phyloP scores from a whole-genome alignment of 1,284 basidiomycete genomes.

The Ustilago curta region DNA sequence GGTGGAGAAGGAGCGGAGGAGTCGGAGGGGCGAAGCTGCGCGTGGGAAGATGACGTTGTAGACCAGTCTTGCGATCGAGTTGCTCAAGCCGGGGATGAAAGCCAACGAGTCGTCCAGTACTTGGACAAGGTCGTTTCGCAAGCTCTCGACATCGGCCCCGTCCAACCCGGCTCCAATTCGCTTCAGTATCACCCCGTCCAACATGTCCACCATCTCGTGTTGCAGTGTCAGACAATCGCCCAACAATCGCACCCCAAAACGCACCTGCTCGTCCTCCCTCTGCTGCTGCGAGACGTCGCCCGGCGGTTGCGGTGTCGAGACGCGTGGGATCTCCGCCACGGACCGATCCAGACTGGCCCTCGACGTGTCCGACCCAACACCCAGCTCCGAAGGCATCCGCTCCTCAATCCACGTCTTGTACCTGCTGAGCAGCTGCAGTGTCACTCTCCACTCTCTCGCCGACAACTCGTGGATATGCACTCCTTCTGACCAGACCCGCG shows the following conservation, averaged over 20 bases:
- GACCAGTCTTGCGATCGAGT: constrained; percentile 12
- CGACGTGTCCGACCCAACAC: neutral
- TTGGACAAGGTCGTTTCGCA: constrained; percentile 14
- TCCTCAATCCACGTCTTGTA: constrained; percentile 62
- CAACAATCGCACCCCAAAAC: constrained; percentile 1
- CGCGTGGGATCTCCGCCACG: constrained; percentile 25
- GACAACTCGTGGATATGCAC: constrained; percentile 56
- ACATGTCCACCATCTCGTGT: neutral
- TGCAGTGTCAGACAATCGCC: constrained; percentile 16
- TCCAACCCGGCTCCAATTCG: constrained; percentile 1
- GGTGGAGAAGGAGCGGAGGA: constrained; percentile 86
- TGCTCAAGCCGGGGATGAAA: constrained; percentile 24
- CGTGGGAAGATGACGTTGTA: constrained; percentile 78
- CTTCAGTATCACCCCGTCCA: constrained; percentile 8
- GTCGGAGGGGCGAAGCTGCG: constrained; percentile 84
- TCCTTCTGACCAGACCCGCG: constrained; percentile 48
- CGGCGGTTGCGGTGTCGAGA: constrained; percentile 31
- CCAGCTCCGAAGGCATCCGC: constrained; percentile 18
- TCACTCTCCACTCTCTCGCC: constrained; percentile 63
- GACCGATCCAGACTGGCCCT: constrained; percentile 8
- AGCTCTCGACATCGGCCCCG: neutral
- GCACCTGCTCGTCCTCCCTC: constrained; percentile 28
- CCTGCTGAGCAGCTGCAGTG: constrained; percentile 61
- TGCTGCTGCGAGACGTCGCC: constrained; percentile 18
- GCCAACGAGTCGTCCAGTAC: constrained; percentile 31